A percentile compares a stretch with the other conserved stretches of the same genome.
Evolutionary conservation across 176 grass and related monocot species (phyloP).

Genomic region (Paspalum vaginatum): DNA sequence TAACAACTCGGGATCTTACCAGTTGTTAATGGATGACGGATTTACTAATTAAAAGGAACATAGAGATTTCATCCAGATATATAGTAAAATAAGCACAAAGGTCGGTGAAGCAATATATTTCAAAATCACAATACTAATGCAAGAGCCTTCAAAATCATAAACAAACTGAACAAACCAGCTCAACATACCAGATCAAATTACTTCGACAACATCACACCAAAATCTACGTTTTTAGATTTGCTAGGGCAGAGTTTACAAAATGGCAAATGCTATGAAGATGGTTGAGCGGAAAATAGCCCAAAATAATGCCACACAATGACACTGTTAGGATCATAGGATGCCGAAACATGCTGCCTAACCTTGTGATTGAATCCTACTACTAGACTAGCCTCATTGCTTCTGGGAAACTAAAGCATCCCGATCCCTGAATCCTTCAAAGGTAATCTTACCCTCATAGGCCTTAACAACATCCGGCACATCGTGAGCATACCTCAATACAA

Average conservation of each 20-base stretch:
- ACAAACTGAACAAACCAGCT: background rate
- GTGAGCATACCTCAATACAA: conserved; percentile 30
- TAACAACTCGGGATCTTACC: background rate
- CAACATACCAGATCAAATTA: conserved; percentile 1
- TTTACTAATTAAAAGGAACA: background rate
- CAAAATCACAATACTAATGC: background rate
- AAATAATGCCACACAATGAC: background rate
- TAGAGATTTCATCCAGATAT: background rate
- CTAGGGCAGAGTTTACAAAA: background rate
- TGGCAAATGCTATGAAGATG: conserved; percentile 15
- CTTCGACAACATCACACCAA: background rate
- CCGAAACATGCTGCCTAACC: conserved; percentile 3
- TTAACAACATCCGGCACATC: conserved; percentile 53
- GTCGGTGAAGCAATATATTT: background rate
- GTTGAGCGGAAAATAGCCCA: background rate
- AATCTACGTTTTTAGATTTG: background rate
- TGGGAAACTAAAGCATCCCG: background rate
- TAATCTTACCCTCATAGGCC: conserved; percentile 54
- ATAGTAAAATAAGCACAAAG: background rate
- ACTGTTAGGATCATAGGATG: conserved; percentile 31
- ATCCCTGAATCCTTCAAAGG: conserved; percentile 48
- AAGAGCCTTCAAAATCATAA: conserved; percentile 3
- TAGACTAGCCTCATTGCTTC: background rate
- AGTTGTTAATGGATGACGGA: background rate
- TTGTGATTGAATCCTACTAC: background rate